Conservation (phyloP, 257 asterid genomes). For the Lycium barbarum region DNA sequence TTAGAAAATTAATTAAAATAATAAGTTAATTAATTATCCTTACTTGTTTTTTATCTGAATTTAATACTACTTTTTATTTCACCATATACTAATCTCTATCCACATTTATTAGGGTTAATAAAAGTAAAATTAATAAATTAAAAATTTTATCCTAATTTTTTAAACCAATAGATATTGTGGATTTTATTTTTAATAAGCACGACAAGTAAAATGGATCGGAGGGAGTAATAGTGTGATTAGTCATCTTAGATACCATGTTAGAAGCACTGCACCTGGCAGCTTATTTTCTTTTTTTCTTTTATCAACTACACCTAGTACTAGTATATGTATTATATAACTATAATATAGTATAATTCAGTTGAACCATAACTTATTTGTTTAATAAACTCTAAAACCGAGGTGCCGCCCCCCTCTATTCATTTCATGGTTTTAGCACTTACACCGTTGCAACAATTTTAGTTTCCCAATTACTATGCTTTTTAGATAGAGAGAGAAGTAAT, state of each 20-base stretch:
- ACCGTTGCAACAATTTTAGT: slow-evolving; percentile 5
- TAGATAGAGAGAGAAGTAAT: neutral
- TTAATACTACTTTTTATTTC: too few relatives aligned
- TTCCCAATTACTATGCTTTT: neutral
- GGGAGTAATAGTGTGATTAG: neutral
- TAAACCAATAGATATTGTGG: too few relatives aligned
- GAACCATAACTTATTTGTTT: neutral
- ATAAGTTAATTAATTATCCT: too few relatives aligned
- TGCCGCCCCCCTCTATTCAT: slow-evolving; percentile 44
- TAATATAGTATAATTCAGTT: neutral
- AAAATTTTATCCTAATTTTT: too few relatives aligned
- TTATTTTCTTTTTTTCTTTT: neutral
- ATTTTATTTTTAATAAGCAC: too few relatives aligned
- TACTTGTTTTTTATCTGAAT: too few relatives aligned
- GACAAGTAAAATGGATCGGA: too few relatives aligned
- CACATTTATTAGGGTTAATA: too few relatives aligned
- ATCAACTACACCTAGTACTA: neutral
- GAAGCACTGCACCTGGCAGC: slow-evolving; percentile 8
- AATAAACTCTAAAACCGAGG: slow-evolving; percentile 34
- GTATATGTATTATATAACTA: neutral
- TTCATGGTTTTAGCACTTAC: slow-evolving; percentile 33
- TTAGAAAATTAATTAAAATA: too few relatives aligned
- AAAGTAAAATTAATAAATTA: too few relatives aligned
- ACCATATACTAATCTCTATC: too few relatives aligned
- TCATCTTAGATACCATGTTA: neutral